Evolutionary conservation across 1,284 basidiomycete genomes (phyloP), one percentile per base, ranked within the genome.

Genomic region (Boletus smithii): DNA sequence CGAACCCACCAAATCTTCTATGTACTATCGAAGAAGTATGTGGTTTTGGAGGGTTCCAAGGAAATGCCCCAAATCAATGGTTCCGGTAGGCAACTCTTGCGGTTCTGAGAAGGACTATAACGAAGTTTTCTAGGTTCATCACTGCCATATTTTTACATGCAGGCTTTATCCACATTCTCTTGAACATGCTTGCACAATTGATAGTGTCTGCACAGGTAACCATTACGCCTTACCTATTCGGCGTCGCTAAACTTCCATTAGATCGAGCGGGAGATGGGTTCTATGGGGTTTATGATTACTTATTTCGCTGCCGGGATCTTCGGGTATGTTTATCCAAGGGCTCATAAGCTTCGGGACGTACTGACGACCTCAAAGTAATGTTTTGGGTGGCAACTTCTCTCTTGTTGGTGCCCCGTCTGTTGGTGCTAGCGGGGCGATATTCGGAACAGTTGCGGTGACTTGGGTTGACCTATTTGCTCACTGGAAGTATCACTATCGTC

Each of bases 361-460:
- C 48, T 58, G 27, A 56, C 26, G 23, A 42, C 39, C 17, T 34
- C 48, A 9, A 52, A 88, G 87, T 31, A 91, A 91, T 57, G 76
- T 90, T 18, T 73, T 97, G 8, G 94, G 95, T 22, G 92, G 91
- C 4, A 97, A 95, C 66, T 94, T 97, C 65, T 76, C 91, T 1
- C 71, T 97, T 14, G 86, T 93, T 4, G 93, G 91, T 14, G 73
- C 86, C n/a, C 93, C 95, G 0, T 91, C 90, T n/a, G 77, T 94
- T 1, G 95, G 95, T 37, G 95, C 95, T 1, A 89, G 85, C 57
- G 94, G 95, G 8, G 92, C 94, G 1, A 91, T 98, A 46, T 97
- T 97, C 51, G 93, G 93, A 3, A 91, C 90, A 29, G 79, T 95
- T 49, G 92, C 89, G 3, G 89, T 92, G 17, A 83, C 81, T 17